Evolutionary conservation across 2,329 filamentous ascomycete species (phyloP).

Genomic region (Exophiala viscosa): DNA sequence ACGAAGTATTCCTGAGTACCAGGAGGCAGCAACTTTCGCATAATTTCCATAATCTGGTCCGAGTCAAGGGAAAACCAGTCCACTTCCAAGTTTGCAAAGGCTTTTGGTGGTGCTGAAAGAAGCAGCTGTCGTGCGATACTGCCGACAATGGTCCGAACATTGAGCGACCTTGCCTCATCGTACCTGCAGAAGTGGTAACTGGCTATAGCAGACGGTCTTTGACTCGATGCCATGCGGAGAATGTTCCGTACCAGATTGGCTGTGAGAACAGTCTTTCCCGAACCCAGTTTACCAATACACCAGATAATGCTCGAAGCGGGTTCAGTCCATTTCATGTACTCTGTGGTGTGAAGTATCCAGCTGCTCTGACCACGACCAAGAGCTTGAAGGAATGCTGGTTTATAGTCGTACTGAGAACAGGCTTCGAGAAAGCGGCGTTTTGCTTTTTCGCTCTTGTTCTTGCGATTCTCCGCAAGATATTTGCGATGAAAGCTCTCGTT

Average conservation of each 20-base stretch:
- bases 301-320: conserved; percentile 14
- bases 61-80: not conserved
- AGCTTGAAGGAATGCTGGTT: conserved; percentile 24
- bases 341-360: conserved; percentile 10
- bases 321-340: conserved; percentile 21
- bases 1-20: conserved; percentile 9
- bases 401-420: conserved; percentile 19
- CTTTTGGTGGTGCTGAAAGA: not conserved
- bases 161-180: conserved; percentile 20
- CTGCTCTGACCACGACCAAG: conserved; percentile 17
- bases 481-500: conserved; percentile 2
- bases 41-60: conserved; percentile 1
- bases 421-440: conserved; percentile 6
- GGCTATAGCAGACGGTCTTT: conserved; percentile 12
- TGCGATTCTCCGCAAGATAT: not conserved
- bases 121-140: conserved; percentile 26
- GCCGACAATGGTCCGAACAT: conserved; percentile 24
- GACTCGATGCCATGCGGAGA: not conserved
- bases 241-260: conserved; percentile 24
- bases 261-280: conserved; percentile 26
- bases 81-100: not conserved
- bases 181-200: conserved; percentile 25
- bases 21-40: not conserved
- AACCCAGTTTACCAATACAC: conserved; percentile 26
- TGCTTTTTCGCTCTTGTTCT: not conserved